These are phyloP conservation scores for Bjerkandera adusta DNA, from an alignment of 1,284 basidiomycete species.

Conservation along the genomic window DNA sequence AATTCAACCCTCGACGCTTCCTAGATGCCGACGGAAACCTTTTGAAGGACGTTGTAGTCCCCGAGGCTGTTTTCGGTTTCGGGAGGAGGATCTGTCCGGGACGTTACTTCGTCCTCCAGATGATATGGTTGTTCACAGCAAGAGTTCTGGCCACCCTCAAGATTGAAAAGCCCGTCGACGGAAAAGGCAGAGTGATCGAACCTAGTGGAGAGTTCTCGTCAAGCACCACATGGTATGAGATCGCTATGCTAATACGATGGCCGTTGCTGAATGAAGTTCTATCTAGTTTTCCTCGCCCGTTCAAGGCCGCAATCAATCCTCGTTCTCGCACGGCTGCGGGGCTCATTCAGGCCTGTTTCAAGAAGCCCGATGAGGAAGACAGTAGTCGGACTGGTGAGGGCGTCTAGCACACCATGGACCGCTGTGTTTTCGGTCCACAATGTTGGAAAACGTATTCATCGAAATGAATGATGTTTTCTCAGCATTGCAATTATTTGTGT, in stretches of 20 bases:
- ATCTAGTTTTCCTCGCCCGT: background rate
- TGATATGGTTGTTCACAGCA: no score
- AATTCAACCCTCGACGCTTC: constrained; percentile 7
- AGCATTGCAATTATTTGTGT: no score
- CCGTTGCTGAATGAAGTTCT: background rate
- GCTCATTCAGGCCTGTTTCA: background rate
- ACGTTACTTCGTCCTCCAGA: constrained; percentile 3
- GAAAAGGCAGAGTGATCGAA: background rate
- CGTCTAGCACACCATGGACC: no score
- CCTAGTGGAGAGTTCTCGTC: constrained; percentile 1
- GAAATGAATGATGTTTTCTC: no score
- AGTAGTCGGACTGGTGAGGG: no score
- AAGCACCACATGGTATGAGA: background rate
- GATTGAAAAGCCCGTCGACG: background rate
- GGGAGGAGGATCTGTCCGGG: constrained; percentile 8
- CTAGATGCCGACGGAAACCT: background rate
- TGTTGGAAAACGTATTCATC: no score
- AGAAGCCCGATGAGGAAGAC: background rate
- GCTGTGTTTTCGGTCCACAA: no score
- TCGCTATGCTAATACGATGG: no score
- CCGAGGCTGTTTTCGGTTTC: constrained; percentile 1
- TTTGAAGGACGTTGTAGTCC: background rate
- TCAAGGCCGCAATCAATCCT: constrained; percentile 2
- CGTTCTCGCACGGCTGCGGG: background rate
- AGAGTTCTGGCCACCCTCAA: background rate